Evolutionary conservation across 257 asterid species (phyloP).

Genomic region (Nicotiana knightiana): DNA sequence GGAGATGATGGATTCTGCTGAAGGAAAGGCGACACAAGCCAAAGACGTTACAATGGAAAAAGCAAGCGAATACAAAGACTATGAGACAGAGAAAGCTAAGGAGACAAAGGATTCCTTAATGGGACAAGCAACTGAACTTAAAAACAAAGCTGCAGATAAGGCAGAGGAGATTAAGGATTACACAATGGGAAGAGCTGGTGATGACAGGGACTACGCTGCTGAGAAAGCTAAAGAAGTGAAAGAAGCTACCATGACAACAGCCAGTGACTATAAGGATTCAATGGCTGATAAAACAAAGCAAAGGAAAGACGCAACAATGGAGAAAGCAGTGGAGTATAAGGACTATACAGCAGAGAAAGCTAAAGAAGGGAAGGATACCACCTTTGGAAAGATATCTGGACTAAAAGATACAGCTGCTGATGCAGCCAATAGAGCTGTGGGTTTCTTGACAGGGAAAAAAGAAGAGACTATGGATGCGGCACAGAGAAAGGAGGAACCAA

Average conservation of each 20-base stretch:
- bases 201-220: background rate
- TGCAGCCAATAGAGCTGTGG: slow-evolving; percentile 52
- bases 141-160: slow-evolving; percentile 19
- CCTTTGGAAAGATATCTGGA: slow-evolving; percentile 41
- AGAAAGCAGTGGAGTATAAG: slow-evolving; percentile 26
- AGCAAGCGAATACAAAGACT: background rate
- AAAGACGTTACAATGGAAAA: slow-evolving; percentile 1
- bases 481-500: background rate
- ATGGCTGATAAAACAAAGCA: slow-evolving; percentile 12
- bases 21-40: background rate
- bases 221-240: background rate
- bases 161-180: slow-evolving; percentile 2
- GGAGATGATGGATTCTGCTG: background rate
- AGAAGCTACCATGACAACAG: background rate
- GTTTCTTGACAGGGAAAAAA: slow-evolving; percentile 50
- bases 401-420: slow-evolving; percentile 54
- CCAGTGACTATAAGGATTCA: slow-evolving; percentile 9
- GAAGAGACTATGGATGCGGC: slow-evolving; percentile 19
- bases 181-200: slow-evolving; percentile 1
- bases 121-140: background rate
- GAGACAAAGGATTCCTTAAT: slow-evolving; percentile 12
- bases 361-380: slow-evolving; percentile 44
- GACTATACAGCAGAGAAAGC: slow-evolving; percentile 45
- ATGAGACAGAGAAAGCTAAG: slow-evolving; percentile 8
- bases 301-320: slow-evolving; percentile 12